Evolutionary conservation across 768 basidiomycete genomes (phyloP).

Genomic region (Pleurotus platypus): DNA sequence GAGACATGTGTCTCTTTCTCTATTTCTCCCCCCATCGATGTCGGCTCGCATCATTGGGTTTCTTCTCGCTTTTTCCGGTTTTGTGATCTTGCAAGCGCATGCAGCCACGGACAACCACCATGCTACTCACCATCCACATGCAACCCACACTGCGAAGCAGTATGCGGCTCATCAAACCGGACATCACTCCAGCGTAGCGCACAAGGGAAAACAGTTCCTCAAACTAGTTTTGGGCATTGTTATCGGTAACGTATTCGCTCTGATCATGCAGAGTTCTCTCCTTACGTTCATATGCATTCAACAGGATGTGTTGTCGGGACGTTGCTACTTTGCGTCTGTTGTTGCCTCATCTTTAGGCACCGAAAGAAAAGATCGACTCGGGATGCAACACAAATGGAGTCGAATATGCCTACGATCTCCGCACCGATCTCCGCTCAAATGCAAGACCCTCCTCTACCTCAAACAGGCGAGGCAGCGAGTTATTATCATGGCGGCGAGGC

Average conservation of each 20-base stretch:
- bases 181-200: neutral
- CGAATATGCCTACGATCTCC: neutral
- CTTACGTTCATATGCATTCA: neutral
- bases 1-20: neutral
- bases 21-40: neutral
- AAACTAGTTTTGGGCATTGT: conserved; percentile 1
- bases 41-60: neutral
- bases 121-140: neutral
- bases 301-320: neutral
- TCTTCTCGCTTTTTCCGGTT: neutral
- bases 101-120: neutral
- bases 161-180: neutral
- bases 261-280: neutral
- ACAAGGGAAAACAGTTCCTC: conserved; percentile 6
- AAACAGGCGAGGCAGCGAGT: neutral
- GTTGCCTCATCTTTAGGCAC: conserved; percentile 1
- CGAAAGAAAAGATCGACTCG: neutral
- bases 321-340: conserved; percentile 2
- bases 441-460: neutral
- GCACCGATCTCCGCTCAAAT: neutral
- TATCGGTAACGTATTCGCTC: neutral
- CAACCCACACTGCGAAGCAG: neutral
- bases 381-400: neutral
- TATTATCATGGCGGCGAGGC: neutral
- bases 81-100: neutral